A percentile compares a stretch with the other conserved stretches of the same genome.
These are phyloP conservation scores for Metschnikowia dekortorum DNA, from an alignment of 805 yeast genomes.

Conservation along the genomic window DNA sequence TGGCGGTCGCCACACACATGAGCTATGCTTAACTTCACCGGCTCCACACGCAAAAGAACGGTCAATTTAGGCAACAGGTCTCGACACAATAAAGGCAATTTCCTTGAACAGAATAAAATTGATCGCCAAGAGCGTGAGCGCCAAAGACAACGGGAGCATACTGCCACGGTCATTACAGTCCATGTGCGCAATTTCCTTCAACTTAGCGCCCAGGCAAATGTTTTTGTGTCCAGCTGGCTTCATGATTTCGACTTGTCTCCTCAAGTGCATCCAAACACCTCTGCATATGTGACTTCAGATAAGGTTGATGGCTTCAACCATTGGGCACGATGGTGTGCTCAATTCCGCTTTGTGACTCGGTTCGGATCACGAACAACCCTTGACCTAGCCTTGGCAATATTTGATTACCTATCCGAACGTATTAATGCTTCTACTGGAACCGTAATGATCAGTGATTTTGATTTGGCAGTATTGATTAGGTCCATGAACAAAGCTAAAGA, in stretches of 20 bases:
- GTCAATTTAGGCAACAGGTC: conserved; percentile 58
- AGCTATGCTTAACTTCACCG: conserved; percentile 56
- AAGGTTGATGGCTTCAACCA: neutral
- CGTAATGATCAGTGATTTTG: neutral
- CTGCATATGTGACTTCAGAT: neutral
- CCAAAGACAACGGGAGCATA: conserved; percentile 44
- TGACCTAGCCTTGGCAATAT: neutral
- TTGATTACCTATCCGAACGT: neutral
- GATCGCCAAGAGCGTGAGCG: conserved; percentile 66
- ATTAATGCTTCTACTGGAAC: neutral
- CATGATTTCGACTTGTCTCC: neutral
- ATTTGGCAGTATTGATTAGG: neutral
- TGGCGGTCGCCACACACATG: neutral
- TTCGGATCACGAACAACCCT: conserved; percentile 7
- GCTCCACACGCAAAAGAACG: conserved; percentile 56
- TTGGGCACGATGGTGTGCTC: conserved; percentile 18
- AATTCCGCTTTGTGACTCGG: conserved; percentile 19
- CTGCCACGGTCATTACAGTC: conserved; percentile 50
- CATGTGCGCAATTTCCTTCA: conserved; percentile 40
- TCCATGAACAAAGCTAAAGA: neutral
- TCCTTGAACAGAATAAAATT: conserved; percentile 58
- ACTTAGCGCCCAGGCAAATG: conserved; percentile 22
- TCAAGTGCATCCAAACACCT: neutral
- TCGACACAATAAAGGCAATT: conserved; percentile 19
- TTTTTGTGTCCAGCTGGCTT: conserved; percentile 16